phyloP scores from a whole-genome alignment of 148 eudicot genomes.

The Rhododendron mucronatum region DNA sequence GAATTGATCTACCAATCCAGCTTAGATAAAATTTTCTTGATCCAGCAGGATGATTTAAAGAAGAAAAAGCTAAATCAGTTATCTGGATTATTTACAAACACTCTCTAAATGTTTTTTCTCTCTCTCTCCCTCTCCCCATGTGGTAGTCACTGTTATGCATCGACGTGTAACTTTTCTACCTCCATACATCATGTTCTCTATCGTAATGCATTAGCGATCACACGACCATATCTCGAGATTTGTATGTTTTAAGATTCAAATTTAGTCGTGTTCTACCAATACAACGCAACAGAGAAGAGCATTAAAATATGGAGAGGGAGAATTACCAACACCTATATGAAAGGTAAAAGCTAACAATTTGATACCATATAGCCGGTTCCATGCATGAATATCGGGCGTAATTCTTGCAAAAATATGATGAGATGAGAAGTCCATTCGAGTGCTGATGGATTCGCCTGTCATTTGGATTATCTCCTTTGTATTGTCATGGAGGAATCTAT shows the following conservation, averaged over 20 bases:
- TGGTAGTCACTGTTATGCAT: neutral
- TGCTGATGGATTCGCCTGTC: neutral
- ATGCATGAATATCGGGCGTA: constrained; percentile 10
- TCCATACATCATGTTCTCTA: neutral
- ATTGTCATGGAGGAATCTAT: constrained; percentile 15
- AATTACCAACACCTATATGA: too few relatives aligned
- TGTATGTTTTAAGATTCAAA: neutral
- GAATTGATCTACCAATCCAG: constrained; percentile 3
- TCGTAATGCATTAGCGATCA: neutral
- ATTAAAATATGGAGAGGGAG: too few relatives aligned
- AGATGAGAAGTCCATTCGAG: neutral
- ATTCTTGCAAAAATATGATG: constrained; percentile 14
- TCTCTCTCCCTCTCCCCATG: too few relatives aligned
- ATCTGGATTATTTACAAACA: neutral
- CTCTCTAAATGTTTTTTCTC: neutral
- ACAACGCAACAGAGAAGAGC: neutral
- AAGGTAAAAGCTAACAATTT: too few relatives aligned
- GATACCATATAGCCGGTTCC: constrained; percentile 20
- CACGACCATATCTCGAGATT: neutral
- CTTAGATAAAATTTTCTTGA: constrained; percentile 11
- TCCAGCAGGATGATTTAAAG: neutral
- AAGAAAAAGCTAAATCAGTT: neutral
- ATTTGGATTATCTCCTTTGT: constrained; percentile 19
- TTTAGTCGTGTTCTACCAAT: neutral
- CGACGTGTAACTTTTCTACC: neutral